Base-by-base conservation (phyloP, 192 early-diverging fungal species). In the Coemansia sp. region DNA sequence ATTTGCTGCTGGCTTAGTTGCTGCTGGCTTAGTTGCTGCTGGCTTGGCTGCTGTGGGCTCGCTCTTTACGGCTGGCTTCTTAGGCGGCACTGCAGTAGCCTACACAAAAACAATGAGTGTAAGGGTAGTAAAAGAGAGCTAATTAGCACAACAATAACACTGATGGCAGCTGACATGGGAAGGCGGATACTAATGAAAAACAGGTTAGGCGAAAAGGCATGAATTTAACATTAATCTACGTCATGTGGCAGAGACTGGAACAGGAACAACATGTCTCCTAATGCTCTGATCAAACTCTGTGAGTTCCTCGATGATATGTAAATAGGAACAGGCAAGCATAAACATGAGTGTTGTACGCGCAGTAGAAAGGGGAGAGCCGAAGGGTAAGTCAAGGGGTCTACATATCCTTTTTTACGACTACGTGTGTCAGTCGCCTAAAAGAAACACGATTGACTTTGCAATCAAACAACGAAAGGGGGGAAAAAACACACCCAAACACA, bases 21-120 rank as follows among this genome's bases (percentile, higher is more conserved):
- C 24, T 27, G 24, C 24, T 27, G 24, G 24, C 24, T 27, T 27
- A 1, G 60, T 52, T 0, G 29, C 64, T 18, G 29, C 33, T 16
- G 57, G 44, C 36, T 36, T 44, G 22, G 61, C 12, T 31, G 12
- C 47, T 27, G 16, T 34, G 12, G 38, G 61, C 44, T 79, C 68
- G 31, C 63, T 73, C 49, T 78, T 73, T 53, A 66, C 69, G 16
- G 53, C 22, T 24, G 61, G 33, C 58, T 74, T 65, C 38, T 64
- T 66, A 43, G 70, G 18, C 8, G 44, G 24, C 27, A 33, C 18
- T 39, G 43, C 55, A 13, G 65, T 16, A 29, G 69, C 46, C 69
- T 70, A 63, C 62, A 27, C 36, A 44, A 38, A 62, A 57, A 57
- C 27, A 57, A 57, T 31, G 27, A 11, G 53, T 15, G 22, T 16